phyloP scores from a whole-genome alignment of 2,329 filamentous ascomycete genomes.

The Pseudopithomyces maydicus region DNA sequence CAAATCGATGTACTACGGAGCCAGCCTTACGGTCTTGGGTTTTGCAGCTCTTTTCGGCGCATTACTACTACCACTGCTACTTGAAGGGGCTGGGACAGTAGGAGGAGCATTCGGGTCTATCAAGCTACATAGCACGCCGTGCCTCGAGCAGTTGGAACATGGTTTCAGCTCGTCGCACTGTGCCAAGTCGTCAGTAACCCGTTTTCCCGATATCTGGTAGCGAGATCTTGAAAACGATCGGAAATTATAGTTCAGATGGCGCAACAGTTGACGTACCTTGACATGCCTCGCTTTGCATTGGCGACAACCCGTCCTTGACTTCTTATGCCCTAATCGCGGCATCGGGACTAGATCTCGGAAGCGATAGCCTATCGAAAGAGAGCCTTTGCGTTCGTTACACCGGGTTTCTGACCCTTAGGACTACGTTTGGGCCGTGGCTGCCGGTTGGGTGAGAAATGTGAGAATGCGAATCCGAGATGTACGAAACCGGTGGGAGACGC shows the following conservation, averaged over 20 bases:
- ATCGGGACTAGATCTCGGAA: slow-evolving; percentile 24
- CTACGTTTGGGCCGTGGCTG: slow-evolving; percentile 1
- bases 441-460: slow-evolving; percentile 1
- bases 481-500: slow-evolving; percentile 7
- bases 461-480: slow-evolving; percentile 28
- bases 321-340: slow-evolving; percentile 46
- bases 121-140: slow-evolving; percentile 44
- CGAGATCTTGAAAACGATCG: slow-evolving; percentile 6
- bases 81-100: slow-evolving; percentile 16
- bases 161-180: slow-evolving; percentile 47
- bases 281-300: slow-evolving; percentile 46
- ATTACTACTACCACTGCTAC: slow-evolving; percentile 11
- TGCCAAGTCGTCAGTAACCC: slow-evolving; percentile 15
- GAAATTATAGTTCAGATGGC: slow-evolving; percentile 3
- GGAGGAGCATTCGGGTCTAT: slow-evolving; percentile 26
- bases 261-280: slow-evolving; percentile 31
- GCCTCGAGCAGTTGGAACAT: slow-evolving; percentile 44
- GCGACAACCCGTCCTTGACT: slow-evolving; percentile 40
- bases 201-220: slow-evolving; percentile 2
- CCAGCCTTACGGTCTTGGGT: slow-evolving; percentile 21
- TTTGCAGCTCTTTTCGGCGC: slow-evolving; percentile 18
- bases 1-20: not conserved
- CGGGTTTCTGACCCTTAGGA: slow-evolving; percentile 9
- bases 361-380: slow-evolving; percentile 9
- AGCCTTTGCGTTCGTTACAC: slow-evolving; percentile 7